Evolutionary conservation across 176 grass and related monocot genomes (phyloP).

Genomic region (Avena atlantica): DNA sequence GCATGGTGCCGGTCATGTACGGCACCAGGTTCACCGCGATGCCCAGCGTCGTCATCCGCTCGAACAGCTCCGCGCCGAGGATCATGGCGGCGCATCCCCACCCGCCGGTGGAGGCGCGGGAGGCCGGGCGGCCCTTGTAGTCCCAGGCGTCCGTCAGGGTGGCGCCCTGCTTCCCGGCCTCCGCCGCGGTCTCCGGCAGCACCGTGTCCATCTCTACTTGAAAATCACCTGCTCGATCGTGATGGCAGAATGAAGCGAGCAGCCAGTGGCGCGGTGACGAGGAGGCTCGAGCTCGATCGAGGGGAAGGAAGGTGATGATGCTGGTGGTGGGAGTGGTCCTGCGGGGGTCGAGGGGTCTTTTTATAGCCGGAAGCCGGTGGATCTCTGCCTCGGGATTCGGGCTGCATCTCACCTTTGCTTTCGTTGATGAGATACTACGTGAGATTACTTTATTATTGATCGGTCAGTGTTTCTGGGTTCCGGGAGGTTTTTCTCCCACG

Average conservation of each 20-base stretch:
- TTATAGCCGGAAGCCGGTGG: slow-evolving; percentile 41
- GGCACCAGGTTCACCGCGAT: slow-evolving; percentile 96
- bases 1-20: slow-evolving; percentile 92
- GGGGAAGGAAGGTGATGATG: background rate
- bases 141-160: slow-evolving; percentile 79
- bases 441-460: background rate
- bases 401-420: background rate
- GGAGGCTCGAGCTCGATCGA: slow-evolving; percentile 34
- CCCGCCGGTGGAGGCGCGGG: slow-evolving; percentile 64
- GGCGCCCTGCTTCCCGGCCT: slow-evolving; percentile 43
- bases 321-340: background rate
- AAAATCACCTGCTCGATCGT: background rate
- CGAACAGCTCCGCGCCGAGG: slow-evolving; percentile 87
- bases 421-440: no score
- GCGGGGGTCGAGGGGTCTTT: background rate
- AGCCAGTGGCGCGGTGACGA: slow-evolving; percentile 2
- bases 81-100: slow-evolving; percentile 85
- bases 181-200: slow-evolving; percentile 51
- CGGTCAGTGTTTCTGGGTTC: slow-evolving; percentile 3
- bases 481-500: background rate
- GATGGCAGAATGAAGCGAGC: background rate
- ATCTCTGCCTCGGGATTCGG: slow-evolving; percentile 47
- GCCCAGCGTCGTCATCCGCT: slow-evolving; percentile 94
- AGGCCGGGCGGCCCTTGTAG: slow-evolving; percentile 77
- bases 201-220: slow-evolving; percentile 52